phyloP scores from a whole-genome alignment of 2,329 filamentous ascomycete genomes.

The Cladosporium sp. region DNA sequence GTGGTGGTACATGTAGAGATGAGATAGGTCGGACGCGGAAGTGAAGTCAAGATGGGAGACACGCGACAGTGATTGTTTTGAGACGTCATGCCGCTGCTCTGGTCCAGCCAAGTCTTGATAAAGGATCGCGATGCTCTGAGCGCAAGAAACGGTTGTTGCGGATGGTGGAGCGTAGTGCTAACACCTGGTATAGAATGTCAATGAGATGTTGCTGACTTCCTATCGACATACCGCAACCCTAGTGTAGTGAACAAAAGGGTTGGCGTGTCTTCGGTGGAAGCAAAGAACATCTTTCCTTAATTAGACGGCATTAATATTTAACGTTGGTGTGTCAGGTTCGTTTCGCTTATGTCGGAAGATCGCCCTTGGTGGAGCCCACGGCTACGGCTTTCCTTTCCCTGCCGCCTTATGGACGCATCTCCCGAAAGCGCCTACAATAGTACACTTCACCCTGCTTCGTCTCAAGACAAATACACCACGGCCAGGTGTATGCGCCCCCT shows the following conservation, averaged over 20 bases:
- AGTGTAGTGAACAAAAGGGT: background rate
- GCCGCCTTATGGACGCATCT: background rate
- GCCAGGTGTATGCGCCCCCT: background rate
- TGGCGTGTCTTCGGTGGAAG: background rate
- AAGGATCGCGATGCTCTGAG: background rate
- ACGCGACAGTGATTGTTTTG: background rate
- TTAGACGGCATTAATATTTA: background rate
- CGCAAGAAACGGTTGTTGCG: background rate
- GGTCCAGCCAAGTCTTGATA: background rate
- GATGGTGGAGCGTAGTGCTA: background rate
- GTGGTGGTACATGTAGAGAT: background rate
- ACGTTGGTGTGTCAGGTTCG: background rate
- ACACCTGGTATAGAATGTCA: background rate
- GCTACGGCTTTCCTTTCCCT: background rate
- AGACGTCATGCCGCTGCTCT: background rate
- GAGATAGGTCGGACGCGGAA: background rate
- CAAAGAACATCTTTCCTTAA: background rate
- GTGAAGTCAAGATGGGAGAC: background rate
- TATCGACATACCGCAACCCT: background rate
- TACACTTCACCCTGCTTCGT: background rate
- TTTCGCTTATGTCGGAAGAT: background rate
- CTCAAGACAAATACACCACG: background rate
- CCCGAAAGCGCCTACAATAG: background rate
- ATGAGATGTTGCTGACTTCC: background rate
- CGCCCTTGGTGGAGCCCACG: background rate